A percentile compares a stretch with the other conserved stretches of the same genome.
phyloP scores from a whole-genome alignment of 2,329 filamentous ascomycete genomes.

The Aquanectria penicillioides region DNA sequence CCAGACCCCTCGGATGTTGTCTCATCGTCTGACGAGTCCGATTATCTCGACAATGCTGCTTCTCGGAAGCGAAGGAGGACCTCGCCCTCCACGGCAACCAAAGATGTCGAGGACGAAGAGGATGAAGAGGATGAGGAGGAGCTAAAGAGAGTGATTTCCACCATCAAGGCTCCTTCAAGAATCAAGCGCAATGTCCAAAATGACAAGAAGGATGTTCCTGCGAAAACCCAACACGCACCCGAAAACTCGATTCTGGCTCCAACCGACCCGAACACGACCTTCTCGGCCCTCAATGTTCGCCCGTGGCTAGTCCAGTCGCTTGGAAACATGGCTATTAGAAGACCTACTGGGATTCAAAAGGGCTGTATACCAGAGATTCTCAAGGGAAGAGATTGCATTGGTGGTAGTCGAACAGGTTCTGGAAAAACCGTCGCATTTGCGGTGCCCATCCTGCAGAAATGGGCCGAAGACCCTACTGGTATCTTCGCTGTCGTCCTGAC shows the following conservation, averaged over 20 bases:
- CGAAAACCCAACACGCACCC: constrained; percentile 32
- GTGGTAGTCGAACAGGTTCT: constrained; percentile 92
- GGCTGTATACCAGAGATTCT: constrained; percentile 93
- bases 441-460: constrained; percentile 91
- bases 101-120: constrained; percentile 41
- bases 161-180: constrained; percentile 63
- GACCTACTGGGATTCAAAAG: constrained; percentile 92
- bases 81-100: constrained; percentile 35
- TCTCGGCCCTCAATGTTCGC: constrained; percentile 76
- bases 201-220: constrained; percentile 31
- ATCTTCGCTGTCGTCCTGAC: constrained; percentile 92
- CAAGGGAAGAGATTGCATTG: constrained; percentile 92
- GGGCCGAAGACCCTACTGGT: constrained; percentile 90
- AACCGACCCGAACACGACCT: constrained; percentile 69
- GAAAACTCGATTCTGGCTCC: constrained; percentile 58
- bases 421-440: constrained; percentile 98
- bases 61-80: constrained; percentile 59
- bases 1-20: constrained; percentile 24
- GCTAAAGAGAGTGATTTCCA: constrained; percentile 49
- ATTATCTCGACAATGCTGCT: constrained; percentile 57
- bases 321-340: constrained; percentile 79
- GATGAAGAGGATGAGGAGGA: constrained; percentile 47
- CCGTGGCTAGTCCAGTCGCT: constrained; percentile 92
- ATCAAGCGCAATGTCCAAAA: constrained; percentile 54
- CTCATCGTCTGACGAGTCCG: constrained; percentile 54